Conservation (phyloP, 768 basidiomycete genomes). For the Epithele typhae region DNA sequence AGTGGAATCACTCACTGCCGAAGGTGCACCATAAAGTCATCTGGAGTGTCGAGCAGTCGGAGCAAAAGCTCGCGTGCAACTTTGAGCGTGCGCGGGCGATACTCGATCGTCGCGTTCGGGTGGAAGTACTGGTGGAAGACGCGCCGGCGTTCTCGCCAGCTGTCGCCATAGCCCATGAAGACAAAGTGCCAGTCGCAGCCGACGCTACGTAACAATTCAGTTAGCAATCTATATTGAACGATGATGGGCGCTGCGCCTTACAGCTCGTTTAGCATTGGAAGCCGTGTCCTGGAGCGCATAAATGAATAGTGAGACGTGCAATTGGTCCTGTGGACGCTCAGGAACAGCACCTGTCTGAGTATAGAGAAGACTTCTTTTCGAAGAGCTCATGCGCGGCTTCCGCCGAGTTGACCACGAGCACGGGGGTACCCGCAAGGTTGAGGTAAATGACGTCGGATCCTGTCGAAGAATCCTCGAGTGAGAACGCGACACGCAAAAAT, state of each 20-base stretch:
- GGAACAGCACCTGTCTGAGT: constrained; percentile 26
- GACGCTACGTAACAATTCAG: constrained; percentile 26
- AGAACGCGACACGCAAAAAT: too few relatives aligned
- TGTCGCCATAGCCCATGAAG: constrained; percentile 36
- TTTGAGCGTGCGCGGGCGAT: constrained; percentile 29
- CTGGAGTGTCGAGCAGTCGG: constrained; percentile 31
- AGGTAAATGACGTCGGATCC: constrained; percentile 24
- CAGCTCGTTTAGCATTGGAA: constrained; percentile 27
- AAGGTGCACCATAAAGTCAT: constrained; percentile 33
- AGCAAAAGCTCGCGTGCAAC: constrained; percentile 30
- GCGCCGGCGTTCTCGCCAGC: constrained; percentile 39
- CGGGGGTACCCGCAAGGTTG: constrained; percentile 20
- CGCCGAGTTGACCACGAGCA: constrained; percentile 26
- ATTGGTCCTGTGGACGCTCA: too few relatives aligned
- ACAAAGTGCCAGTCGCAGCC: constrained; percentile 39
- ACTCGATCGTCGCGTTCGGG: constrained; percentile 26
- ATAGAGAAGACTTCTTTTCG: constrained; percentile 26
- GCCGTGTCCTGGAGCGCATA: constrained; percentile 7
- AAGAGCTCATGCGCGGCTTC: constrained; percentile 27
- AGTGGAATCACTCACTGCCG: constrained; percentile 30
- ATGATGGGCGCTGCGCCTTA: too few relatives aligned
- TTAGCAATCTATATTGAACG: too few relatives aligned
- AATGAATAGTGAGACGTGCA: too few relatives aligned
- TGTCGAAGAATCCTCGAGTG: too few relatives aligned
- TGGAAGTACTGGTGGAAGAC: constrained; percentile 40